Evolutionary conservation across 495 filamentous ascomycete genomes (phyloP).

Genomic region (Xylaria castorea): DNA sequence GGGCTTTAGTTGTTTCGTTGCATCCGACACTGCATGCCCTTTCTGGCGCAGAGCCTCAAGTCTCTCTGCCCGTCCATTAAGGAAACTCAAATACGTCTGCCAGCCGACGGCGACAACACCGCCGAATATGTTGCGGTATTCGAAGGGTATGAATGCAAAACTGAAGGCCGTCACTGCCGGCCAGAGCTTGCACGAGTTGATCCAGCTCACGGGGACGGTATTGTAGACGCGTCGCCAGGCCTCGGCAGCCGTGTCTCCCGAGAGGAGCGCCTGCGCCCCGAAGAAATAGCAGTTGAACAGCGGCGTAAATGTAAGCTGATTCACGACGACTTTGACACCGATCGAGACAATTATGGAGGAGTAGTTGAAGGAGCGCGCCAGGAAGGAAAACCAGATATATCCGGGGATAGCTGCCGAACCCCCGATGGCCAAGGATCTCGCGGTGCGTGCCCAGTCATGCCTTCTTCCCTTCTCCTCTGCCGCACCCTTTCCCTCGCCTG

Average conservation of each 20-base stretch:
- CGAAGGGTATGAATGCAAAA: constrained; percentile 80
- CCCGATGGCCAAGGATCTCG: constrained; percentile 76
- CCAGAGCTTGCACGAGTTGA: constrained; percentile 89
- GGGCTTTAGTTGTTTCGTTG: neutral
- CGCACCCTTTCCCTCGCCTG: neutral
- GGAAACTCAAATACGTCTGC: constrained; percentile 86
- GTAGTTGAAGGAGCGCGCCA: constrained; percentile 83
- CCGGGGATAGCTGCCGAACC: constrained; percentile 73
- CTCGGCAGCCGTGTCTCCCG: constrained; percentile 64
- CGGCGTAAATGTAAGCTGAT: constrained; percentile 83
- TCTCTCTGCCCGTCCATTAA: constrained; percentile 77
- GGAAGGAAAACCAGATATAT: constrained; percentile 86
- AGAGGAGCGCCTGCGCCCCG: constrained; percentile 73
- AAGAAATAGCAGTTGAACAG: constrained; percentile 94
- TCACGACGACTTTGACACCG: constrained; percentile 76
- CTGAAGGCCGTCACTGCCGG: constrained; percentile 86
- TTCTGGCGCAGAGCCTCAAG: constrained; percentile 40
- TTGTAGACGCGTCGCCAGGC: constrained; percentile 71
- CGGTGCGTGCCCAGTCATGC: constrained; percentile 75
- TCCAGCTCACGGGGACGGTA: constrained; percentile 76
- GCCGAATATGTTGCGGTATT: constrained; percentile 80
- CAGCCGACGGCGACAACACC: constrained; percentile 82
- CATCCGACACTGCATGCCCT: neutral
- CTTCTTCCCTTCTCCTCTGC: constrained; percentile 52
- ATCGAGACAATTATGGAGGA: constrained; percentile 72